Percentiles rank a stretch among this genome's conserved stretches.
These are phyloP conservation scores for Hypoxylon sp. DNA, from an alignment of 2,329 filamentous ascomycete species.

Conservation along the genomic window DNA sequence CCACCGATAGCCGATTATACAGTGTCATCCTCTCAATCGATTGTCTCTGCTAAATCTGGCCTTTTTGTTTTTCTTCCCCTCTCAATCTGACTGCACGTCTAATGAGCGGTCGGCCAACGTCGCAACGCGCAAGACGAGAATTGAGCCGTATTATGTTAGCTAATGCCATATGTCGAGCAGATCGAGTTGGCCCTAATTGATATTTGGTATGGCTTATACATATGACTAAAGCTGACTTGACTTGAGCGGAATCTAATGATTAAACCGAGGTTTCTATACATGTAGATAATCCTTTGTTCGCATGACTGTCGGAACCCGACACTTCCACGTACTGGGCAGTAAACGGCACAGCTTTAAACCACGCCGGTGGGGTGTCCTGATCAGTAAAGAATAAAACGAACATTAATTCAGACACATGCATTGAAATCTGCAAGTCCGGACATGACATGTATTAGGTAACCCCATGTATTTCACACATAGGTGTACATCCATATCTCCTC, in stretches of 20 bases:
- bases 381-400: conserved; percentile 7
- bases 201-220: conserved; percentile 3
- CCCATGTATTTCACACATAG: conserved; percentile 10
- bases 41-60: conserved; percentile 18
- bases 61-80: conserved; percentile 15
- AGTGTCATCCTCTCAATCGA: conserved; percentile 32
- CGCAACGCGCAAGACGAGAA: conserved; percentile 15
- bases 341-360: conserved; percentile 6
- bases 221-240: conserved; percentile 2
- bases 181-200: conserved; percentile 6
- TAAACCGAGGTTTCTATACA: conserved; percentile 16
- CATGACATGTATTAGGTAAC: conserved; percentile 2
- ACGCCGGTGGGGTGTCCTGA: conserved; percentile 32
- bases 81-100: conserved; percentile 18
- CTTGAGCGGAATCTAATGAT: conserved; percentile 12
- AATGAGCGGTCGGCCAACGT: conserved; percentile 30
- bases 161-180: conserved; percentile 6
- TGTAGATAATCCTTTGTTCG: conserved; percentile 24
- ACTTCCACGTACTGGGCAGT: conserved; percentile 15
- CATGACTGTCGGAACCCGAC: conserved; percentile 28
- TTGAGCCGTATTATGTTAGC: conserved; percentile 11
- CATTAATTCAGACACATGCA: conserved; percentile 10
- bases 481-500: neutral
- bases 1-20: too few species aligned
- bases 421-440: conserved; percentile 25